Percentiles rank a stretch among this genome's conserved stretches.
Conservation (phyloP, 768 basidiomycete genomes). For the Suillus spraguei region DNA sequence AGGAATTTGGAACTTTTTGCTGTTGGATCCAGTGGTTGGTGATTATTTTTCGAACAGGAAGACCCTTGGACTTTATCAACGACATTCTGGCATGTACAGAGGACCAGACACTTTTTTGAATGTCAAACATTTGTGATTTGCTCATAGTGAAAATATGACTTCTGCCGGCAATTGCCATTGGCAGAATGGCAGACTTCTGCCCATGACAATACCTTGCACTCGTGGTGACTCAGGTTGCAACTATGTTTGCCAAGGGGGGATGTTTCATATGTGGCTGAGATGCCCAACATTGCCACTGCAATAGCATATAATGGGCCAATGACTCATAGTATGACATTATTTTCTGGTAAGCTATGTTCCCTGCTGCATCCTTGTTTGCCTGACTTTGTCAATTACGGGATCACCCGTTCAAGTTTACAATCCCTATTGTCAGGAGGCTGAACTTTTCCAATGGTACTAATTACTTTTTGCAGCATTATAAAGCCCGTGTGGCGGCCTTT, state of each 20-base stretch:
- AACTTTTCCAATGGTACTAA: slow-evolving; percentile 47
- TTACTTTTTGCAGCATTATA: slow-evolving; percentile 53
- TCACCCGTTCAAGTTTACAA: slow-evolving; percentile 43
- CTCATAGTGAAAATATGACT: too few relatives aligned
- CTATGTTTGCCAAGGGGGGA: not conserved
- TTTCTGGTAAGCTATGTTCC: slow-evolving; percentile 35
- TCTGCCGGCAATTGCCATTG: too few relatives aligned
- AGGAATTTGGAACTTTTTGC: too few relatives aligned
- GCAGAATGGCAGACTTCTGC: too few relatives aligned
- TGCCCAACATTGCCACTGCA: not conserved
- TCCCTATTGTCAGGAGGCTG: slow-evolving; percentile 50
- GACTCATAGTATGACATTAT: not conserved
- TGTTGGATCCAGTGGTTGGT: too few relatives aligned
- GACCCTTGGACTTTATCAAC: too few relatives aligned
- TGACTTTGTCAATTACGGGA: slow-evolving; percentile 48
- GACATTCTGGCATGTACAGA: too few relatives aligned
- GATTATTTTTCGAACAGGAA: too few relatives aligned
- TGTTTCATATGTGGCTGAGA: not conserved
- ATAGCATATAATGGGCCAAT: too few relatives aligned
- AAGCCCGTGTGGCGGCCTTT: slow-evolving; percentile 46
- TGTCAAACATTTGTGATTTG: too few relatives aligned
- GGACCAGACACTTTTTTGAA: too few relatives aligned
- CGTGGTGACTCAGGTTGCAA: not conserved
- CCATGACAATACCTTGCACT: too few relatives aligned
- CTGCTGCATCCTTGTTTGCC: slow-evolving; percentile 42